phyloP scores from a whole-genome alignment of 225 moss, liverwort and hornwort species.

The Asterella californica region DNA sequence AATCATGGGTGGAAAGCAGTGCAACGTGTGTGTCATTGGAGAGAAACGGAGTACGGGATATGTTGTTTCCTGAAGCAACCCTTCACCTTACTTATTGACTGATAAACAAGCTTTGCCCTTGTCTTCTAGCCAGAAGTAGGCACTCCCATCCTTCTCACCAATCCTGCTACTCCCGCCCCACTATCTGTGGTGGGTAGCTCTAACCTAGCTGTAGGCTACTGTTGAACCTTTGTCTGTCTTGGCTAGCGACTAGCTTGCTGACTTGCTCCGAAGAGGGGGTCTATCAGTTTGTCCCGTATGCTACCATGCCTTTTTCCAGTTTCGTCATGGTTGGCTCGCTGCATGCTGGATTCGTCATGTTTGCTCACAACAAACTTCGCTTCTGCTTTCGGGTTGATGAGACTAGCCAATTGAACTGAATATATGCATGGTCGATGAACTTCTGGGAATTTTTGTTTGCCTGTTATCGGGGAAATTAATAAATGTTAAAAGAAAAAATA shows the following conservation, averaged over 20 bases:
- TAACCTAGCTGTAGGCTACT: not conserved
- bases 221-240: not conserved
- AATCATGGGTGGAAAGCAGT: not conserved
- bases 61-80: not conserved
- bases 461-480: too few relatives aligned
- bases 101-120: not conserved
- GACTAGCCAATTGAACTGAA: too few relatives aligned
- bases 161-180: not conserved
- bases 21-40: not conserved
- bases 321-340: not conserved
- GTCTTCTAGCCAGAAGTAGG: not conserved
- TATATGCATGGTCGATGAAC: too few relatives aligned
- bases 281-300: not conserved
- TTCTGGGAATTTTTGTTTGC: too few relatives aligned
- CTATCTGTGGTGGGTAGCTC: not conserved
- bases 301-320: not conserved
- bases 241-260: not conserved
- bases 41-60: not conserved
- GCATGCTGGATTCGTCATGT: not conserved
- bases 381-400: not conserved
- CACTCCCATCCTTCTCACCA: not conserved
- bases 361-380: not conserved
- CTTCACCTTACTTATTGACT: not conserved
- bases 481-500: too few relatives aligned
- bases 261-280: not conserved